Conservation (phyloP, 306 rosid species). For the Mimosa pudica region DNA sequence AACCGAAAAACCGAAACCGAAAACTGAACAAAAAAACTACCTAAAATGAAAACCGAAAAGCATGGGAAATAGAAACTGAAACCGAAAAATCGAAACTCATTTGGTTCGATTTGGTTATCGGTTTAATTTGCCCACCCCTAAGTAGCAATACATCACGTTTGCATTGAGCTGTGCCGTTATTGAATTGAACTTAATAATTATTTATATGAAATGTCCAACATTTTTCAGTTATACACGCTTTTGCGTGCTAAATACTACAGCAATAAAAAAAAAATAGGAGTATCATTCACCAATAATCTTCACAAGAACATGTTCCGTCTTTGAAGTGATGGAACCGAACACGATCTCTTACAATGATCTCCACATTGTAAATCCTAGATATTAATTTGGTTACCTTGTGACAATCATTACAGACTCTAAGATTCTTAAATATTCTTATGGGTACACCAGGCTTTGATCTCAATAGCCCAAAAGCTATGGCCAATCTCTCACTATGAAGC, state of each 20-base stretch:
- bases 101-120: too few relatives aligned
- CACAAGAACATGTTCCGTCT: constrained; percentile 75
- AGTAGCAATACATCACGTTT: too few relatives aligned
- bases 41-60: too few relatives aligned
- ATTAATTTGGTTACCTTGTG: constrained; percentile 66
- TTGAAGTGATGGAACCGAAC: constrained; percentile 70
- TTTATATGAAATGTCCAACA: not conserved
- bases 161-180: not conserved
- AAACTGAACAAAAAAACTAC: too few relatives aligned
- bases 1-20: too few relatives aligned
- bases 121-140: too few relatives aligned
- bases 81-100: too few relatives aligned
- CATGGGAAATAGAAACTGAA: too few relatives aligned
- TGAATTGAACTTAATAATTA: not conserved
- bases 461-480: constrained; percentile 74
- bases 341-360: constrained; percentile 74
- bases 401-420: constrained; percentile 72
- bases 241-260: not conserved
- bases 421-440: constrained; percentile 70
- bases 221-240: constrained; percentile 20
- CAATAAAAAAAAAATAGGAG: not conserved
- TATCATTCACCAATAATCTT: constrained; percentile 61
- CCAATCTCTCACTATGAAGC: constrained; percentile 77
- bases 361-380: constrained; percentile 53
- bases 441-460: constrained; percentile 54